Evolutionary conservation across 768 basidiomycete genomes (phyloP).

Genomic region (Lactarius quietus): DNA sequence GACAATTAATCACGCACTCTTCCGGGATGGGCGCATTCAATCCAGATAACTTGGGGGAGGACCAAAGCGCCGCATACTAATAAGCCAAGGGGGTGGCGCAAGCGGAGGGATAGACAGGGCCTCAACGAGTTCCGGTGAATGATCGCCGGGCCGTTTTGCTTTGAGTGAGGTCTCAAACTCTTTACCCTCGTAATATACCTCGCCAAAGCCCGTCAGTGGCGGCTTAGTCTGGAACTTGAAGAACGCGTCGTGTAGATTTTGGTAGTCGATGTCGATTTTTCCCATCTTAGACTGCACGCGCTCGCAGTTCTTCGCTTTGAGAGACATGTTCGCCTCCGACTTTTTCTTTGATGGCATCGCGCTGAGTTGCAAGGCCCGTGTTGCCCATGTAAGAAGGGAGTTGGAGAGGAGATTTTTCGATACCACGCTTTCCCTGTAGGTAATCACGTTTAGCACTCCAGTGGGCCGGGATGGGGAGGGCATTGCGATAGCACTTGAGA

Average conservation of each 20-base stretch:
- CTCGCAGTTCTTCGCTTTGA: constrained; percentile 96
- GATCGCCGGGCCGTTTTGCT: constrained; percentile 94
- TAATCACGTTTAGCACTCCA: constrained; percentile 99
- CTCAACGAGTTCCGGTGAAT: constrained; percentile 97
- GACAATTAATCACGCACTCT: constrained; percentile 55
- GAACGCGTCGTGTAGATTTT: constrained; percentile 98
- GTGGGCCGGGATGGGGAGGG: constrained; percentile 90
- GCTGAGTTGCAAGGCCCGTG: constrained; percentile 98
- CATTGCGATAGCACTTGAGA: constrained; percentile 92
- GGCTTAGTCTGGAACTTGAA: constrained; percentile 98
- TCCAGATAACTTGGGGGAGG: constrained; percentile 96
- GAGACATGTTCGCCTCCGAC: constrained; percentile 92
- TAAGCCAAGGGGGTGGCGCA: constrained; percentile 99
- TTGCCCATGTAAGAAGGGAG: constrained; percentile 96
- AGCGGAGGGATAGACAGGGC: constrained; percentile 96
- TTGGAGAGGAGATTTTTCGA: constrained; percentile 97
- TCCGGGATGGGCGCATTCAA: constrained; percentile 96
- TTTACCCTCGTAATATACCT: constrained; percentile 99
- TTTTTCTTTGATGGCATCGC: constrained; percentile 98
- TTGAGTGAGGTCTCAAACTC: constrained; percentile 97
- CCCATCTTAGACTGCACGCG: constrained; percentile 99
- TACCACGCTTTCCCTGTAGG: constrained; percentile 96
- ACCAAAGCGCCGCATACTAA: constrained; percentile 98
- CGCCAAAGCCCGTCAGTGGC: constrained; percentile 87
- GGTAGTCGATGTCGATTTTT: constrained; percentile 99